A percentile compares a stretch with the other conserved stretches of the same genome.
These are phyloP conservation scores for Erigeron philadelphicus DNA, from an alignment of 140 eudicot genomes.

Conservation along the genomic window DNA sequence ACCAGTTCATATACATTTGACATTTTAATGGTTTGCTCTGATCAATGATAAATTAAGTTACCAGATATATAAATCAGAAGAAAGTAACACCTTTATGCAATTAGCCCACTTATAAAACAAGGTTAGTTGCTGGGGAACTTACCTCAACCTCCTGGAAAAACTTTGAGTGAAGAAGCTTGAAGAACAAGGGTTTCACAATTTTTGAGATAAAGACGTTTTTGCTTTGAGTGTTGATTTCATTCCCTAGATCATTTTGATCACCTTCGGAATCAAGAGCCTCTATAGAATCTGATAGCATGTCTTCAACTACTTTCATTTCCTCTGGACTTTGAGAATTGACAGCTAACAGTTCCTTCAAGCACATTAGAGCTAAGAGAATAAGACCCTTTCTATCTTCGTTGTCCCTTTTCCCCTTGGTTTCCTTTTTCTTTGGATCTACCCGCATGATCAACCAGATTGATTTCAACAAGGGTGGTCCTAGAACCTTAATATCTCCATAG, in stretches of 20 bases:
- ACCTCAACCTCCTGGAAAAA: constrained; percentile 75
- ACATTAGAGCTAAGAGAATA: constrained; percentile 44
- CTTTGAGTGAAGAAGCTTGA: constrained; percentile 53
- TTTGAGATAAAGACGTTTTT: constrained; percentile 41
- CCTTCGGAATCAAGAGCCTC: constrained; percentile 24
- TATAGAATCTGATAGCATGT: constrained; percentile 40
- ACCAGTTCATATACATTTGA: background rate
- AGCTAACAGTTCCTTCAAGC: constrained; percentile 52
- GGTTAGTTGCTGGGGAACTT: constrained; percentile 2
- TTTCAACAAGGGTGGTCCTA: constrained; percentile 59
- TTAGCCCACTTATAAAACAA: background rate
- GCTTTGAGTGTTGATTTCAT: constrained; percentile 35
- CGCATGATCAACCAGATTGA: constrained; percentile 45
- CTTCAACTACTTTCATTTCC: constrained; percentile 41
- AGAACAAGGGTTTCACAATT: constrained; percentile 49
- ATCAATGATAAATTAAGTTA: background rate
- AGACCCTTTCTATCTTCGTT: constrained; percentile 51
- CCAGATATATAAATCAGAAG: background rate
- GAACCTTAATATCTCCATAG: constrained; percentile 56
- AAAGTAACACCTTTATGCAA: background rate
- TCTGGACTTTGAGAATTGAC: constrained; percentile 35
- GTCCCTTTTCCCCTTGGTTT: constrained; percentile 45
- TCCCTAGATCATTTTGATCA: constrained; percentile 32
- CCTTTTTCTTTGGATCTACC: constrained; percentile 39
- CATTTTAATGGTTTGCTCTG: background rate